Evolutionary conservation across 2,329 filamentous ascomycete genomes (phyloP).

Genomic region (Calonectria ilicicola): DNA sequence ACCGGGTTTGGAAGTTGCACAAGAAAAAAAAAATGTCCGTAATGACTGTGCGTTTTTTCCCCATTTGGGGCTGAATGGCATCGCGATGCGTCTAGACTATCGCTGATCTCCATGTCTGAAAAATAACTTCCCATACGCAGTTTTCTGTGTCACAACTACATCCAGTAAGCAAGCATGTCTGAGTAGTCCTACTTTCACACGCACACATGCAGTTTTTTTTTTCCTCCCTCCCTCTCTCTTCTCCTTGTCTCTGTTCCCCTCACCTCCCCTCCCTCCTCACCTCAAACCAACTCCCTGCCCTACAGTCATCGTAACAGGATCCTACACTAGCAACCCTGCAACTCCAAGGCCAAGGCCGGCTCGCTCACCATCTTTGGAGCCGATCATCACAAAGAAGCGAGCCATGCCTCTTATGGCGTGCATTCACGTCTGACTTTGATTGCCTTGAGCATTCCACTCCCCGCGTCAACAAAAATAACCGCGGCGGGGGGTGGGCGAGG

Average conservation of each 20-base stretch:
- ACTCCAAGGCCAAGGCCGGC: background rate
- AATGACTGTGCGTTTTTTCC: background rate
- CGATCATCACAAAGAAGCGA: background rate
- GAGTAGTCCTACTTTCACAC: slow-evolving; percentile 7
- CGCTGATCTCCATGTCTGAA: background rate
- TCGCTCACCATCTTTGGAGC: slow-evolving; percentile 7
- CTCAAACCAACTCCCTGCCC: slow-evolving; percentile 34
- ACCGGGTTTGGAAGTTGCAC: background rate
- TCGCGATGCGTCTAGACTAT: background rate
- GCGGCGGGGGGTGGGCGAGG: background rate
- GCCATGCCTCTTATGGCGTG: background rate
- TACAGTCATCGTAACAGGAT: slow-evolving; percentile 22
- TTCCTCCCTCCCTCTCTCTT: too few species aligned
- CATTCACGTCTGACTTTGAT: slow-evolving; percentile 3
- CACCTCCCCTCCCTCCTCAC: slow-evolving; percentile 27
- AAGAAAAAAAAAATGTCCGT: background rate
- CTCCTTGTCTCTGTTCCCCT: background rate
- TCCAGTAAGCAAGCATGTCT: slow-evolving; percentile 16
- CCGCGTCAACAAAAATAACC: background rate
- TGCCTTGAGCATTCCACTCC: background rate
- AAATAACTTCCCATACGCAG: background rate
- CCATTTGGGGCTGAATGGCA: background rate
- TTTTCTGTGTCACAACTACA: slow-evolving; percentile 2
- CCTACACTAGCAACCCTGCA: background rate
- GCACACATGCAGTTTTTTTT: too few species aligned